Evolutionary conservation across 805 yeast species (phyloP).

Genomic region (Schizosaccharomyces cryophilus): DNA sequence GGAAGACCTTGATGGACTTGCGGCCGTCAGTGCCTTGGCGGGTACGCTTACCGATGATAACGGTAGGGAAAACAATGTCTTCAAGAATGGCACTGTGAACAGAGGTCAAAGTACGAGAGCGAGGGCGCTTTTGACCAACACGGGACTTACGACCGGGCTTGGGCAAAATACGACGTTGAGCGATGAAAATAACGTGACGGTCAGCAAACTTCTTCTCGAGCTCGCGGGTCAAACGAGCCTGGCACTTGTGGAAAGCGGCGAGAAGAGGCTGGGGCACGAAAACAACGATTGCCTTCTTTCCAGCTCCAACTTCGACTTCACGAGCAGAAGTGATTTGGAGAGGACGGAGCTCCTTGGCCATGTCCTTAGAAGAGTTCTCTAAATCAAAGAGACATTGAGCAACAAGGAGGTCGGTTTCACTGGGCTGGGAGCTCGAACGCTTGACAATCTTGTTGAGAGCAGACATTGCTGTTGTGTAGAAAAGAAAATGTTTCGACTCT

Average conservation of each 20-base stretch:
- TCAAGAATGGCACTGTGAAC: slow-evolving; percentile 97
- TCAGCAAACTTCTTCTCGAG: slow-evolving; percentile 99
- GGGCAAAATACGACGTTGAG: slow-evolving; percentile 98
- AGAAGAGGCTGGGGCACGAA: slow-evolving; percentile 94
- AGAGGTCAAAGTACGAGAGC: slow-evolving; percentile 96
- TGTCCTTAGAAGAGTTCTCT: slow-evolving; percentile 79
- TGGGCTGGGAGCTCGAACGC: slow-evolving; percentile 39
- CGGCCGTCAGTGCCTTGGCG: slow-evolving; percentile 97
- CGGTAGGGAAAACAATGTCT: slow-evolving; percentile 98
- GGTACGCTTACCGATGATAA: slow-evolving; percentile 96
- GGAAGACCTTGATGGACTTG: slow-evolving; percentile 91
- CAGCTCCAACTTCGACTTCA: slow-evolving; percentile 92
- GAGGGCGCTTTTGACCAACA: slow-evolving; percentile 95
- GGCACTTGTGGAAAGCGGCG: slow-evolving; percentile 86
- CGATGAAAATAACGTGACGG: slow-evolving; percentile 96
- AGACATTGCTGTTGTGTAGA: slow-evolving; percentile 35
- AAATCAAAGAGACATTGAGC: slow-evolving; percentile 96
- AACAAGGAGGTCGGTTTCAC: slow-evolving; percentile 97
- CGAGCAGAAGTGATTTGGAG: slow-evolving; percentile 95
- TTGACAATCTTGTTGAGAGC: slow-evolving; percentile 89
- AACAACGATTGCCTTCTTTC: slow-evolving; percentile 94
- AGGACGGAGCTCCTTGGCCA: slow-evolving; percentile 94
- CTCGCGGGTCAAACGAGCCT: slow-evolving; percentile 82
- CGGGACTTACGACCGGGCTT: slow-evolving; percentile 90
- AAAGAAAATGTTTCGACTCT: neutral